Evolutionary conservation across 2,329 filamentous ascomycete species (phyloP).

Genomic region (Epichloe gansuensis): DNA sequence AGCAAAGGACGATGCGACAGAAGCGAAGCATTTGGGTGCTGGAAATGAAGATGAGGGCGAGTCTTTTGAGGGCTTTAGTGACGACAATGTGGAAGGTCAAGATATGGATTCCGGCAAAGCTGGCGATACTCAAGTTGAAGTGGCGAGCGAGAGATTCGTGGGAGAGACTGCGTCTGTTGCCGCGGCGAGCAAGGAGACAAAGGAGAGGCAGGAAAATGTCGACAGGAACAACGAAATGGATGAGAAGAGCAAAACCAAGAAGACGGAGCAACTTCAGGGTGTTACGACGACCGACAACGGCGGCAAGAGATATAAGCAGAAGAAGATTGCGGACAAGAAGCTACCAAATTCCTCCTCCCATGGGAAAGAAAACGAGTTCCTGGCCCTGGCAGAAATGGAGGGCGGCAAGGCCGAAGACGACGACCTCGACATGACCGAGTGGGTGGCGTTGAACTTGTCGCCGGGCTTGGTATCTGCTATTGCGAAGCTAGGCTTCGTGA

Average conservation of each 20-base stretch:
- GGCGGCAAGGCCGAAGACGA: slow-evolving; percentile 43
- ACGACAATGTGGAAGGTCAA: slow-evolving; percentile 25
- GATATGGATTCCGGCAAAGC: slow-evolving; percentile 19
- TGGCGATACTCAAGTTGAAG: slow-evolving; percentile 18
- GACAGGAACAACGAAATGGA: not conserved
- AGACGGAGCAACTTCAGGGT: slow-evolving; percentile 4
- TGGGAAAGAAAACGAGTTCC: slow-evolving; percentile 33
- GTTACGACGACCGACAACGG: slow-evolving; percentile 9
- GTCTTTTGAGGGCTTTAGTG: slow-evolving; percentile 55
- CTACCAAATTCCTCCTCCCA: slow-evolving; percentile 26
- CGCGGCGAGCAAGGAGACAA: not conserved
- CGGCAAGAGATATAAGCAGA: slow-evolving; percentile 12
- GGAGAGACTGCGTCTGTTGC: not conserved
- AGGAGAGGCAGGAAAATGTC: slow-evolving; percentile 7
- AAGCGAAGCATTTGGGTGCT: slow-evolving; percentile 9
- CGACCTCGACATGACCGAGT: slow-evolving; percentile 60
- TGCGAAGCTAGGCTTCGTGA: slow-evolving; percentile 64
- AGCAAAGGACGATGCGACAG: slow-evolving; percentile 14
- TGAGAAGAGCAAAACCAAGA: slow-evolving; percentile 15
- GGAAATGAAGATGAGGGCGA: slow-evolving; percentile 27
- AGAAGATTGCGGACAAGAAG: slow-evolving; percentile 23
- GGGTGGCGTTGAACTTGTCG: slow-evolving; percentile 64
- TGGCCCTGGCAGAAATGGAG: slow-evolving; percentile 36
- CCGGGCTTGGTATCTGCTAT: slow-evolving; percentile 59
- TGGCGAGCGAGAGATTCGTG: slow-evolving; percentile 15